Evolutionary conservation across 164 flowering plant genomes (phyloP), one percentile per base, ranked within the genome.

Genomic region (Akebia trifoliata): DNA sequence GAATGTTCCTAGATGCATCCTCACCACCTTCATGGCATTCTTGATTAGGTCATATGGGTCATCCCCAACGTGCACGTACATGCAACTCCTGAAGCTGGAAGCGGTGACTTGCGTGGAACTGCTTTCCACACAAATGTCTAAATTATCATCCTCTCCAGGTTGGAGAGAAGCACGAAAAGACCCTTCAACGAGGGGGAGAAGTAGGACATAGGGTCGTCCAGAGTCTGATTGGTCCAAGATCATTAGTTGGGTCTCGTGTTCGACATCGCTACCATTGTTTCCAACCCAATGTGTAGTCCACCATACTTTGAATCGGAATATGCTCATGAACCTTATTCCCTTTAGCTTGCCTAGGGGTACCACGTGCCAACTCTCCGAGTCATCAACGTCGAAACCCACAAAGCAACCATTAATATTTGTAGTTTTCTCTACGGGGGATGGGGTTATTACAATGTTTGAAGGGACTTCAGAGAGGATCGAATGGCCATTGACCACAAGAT

Each of bases 281-380:
- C 95, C 95, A 6, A 73, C 66, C 95, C 90, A 82, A 34, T 79
- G 95, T 9, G 95, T 90, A 17, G 93, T 81, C 97, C 97, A 87
- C 95, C 95, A 90, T n/a, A 87, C 85, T 64, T 87, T 90, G 79
- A 90, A 90, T 69, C 95, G 17, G 78, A 90, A 90, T 0, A 90
- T 85, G 71, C 91, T 83, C 89, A 82, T 81, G 78, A 90, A 90
- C 62, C 66, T 52, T 10, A 79, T 80, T 31, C 69, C 71, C 37
- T 51, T 68, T 21, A 84, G 83, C 64, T 76, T 78, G 4, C 90
- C 93, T 1, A 86, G 48, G 6, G 90, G 60, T 6, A 58, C 79
- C n/a, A 84, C 93, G 57, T 81, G 91, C 42, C 79, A 70, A 71
- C 76, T 69, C 1, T 44, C 51, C 4, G 81, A 44, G 18, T 72